Evolutionary conservation across 2,329 filamentous ascomycete genomes (phyloP), one percentile per base, ranked within the genome.

Genomic region (Trichoderma aggressivum): DNA sequence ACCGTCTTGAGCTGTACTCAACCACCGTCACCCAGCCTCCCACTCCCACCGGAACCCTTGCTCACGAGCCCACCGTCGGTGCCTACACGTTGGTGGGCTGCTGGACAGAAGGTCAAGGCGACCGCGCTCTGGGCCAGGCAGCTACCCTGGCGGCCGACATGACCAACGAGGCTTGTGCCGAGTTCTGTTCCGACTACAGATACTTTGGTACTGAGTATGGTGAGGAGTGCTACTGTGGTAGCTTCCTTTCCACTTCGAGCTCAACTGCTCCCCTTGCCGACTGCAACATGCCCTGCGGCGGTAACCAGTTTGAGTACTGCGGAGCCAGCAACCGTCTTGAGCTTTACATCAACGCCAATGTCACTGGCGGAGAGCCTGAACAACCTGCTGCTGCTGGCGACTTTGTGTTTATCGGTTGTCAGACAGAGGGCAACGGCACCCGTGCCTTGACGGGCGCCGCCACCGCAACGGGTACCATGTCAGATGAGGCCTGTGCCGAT

Each of bases 1-100:
- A 82, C 73, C 80, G 82, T n/a, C 75, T 85, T 47, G 82, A 84
- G 74, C 76, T 84, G 36, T 84, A 84, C 74, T 81, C 79, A 28
- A 84, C 82, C 6, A 82, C 82, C 2, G 80, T 78, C 60, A 79
- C 79, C 28, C 77, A 78, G n/a, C 75, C 78, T 7, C 74, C 73
- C 16, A 70, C 76, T 3, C 78, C 81, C 0, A 76, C 75, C 3
- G 75, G 73, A 7, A 76, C 75, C 8, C 70, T 75, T 14, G 72
- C 56, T 16, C 75, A 75, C 71, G 73, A 76, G 67, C 69, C 75
- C 6, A 75, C 75, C 16, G 74, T 76, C 7, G 68, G 74, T 1
- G 69, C 74, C 16, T 83, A 80, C 73, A 75, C 75, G 8, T 75
- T 82, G 26, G 76, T 81, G 18, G 83, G 83, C 39, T 85, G 83